Base-by-base conservation (phyloP, 1,139 yeast genomes). In the Diutina catenulata region DNA sequence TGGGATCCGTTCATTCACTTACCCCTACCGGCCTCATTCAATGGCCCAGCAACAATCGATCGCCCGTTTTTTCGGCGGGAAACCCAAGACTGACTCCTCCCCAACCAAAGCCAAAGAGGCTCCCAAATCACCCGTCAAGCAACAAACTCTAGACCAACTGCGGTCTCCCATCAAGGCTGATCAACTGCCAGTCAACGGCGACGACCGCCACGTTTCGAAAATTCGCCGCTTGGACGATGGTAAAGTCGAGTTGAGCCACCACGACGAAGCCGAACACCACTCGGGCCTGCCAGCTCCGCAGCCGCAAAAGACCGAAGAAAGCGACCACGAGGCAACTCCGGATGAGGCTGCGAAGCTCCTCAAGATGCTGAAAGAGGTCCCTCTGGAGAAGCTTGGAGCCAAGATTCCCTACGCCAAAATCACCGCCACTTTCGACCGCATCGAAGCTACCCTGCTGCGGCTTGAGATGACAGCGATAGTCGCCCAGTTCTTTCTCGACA, bases 401-500 rank as follows among this genome's bases (percentile, higher is more conserved):
- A 31, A 31, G n/a, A 11, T 33, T 6, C 36, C 36, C 10, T 33
- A 24, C 15, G 36, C 36, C 15, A 15, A 14, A 3, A 9, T 33
- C 14, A 23, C 28, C 11, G 8, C 14, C 4, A 28, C 24, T 6
- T 24, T 33, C 6, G 36, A 23, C 10, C 6, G 11, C 10, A 24
- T 33, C 13, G 36, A 24, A n/a, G 15, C 21, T 11, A 24, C 20
- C 11, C 24, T 28, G 6, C 19, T 16, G 15, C 14, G 36, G 11
- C 28, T 33, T 11, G 28, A 33, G 16, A 33, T 23, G 28, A 31
- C 35, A 18, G 35, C 35, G 19, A 33, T 33, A 1, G 62, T 88
- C 39, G 57, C 68, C 35, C 64, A 70, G 20, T 42, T 42, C 37
- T 31, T 31, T 13, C 21, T 20, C 19, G 35, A 31, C n/a, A 31